Conservation (phyloP, 192 early-diverging fungal genomes). For the Irineochytrium annulatum region DNA sequence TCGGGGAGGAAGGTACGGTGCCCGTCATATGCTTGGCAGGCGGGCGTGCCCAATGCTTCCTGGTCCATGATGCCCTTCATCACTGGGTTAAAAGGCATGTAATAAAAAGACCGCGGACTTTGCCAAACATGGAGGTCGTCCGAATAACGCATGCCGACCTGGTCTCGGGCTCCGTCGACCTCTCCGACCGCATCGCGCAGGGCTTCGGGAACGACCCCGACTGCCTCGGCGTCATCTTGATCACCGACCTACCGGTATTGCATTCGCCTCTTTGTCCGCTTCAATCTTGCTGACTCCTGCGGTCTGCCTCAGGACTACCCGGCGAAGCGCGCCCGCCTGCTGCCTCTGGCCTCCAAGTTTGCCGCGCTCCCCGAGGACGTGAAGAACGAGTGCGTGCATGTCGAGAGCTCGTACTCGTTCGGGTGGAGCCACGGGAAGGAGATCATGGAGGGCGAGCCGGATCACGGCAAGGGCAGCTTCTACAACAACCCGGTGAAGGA, state of each 20-base stretch:
- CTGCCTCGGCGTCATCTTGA: slow-evolving; percentile 52
- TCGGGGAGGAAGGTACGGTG: too few relatives aligned
- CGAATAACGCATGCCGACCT: slow-evolving; percentile 50
- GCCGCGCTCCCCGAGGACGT: slow-evolving; percentile 50
- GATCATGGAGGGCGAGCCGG: slow-evolving; percentile 61
- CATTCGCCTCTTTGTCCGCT: neutral
- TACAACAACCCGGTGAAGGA: slow-evolving; percentile 57
- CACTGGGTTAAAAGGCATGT: too few relatives aligned
- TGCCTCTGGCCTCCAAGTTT: slow-evolving; percentile 48
- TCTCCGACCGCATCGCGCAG: slow-evolving; percentile 37
- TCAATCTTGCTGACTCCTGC: neutral
- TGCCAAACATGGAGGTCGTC: slow-evolving; percentile 27
- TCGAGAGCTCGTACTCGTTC: slow-evolving; percentile 51
- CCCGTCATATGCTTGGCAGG: too few relatives aligned
- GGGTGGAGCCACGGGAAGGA: slow-evolving; percentile 73
- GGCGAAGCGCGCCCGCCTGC: slow-evolving; percentile 40
- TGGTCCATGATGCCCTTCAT: too few relatives aligned
- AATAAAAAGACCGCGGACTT: too few relatives aligned
- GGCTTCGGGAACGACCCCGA: slow-evolving; percentile 54
- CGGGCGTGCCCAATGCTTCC: too few relatives aligned
- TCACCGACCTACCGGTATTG: slow-evolving; percentile 47
- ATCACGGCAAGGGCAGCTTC: slow-evolving; percentile 59
- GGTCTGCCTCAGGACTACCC: slow-evolving; percentile 20
- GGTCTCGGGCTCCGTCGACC: slow-evolving; percentile 27
- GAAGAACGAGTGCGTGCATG: slow-evolving; percentile 46